Evolutionary conservation across 306 rosid species (phyloP).

Genomic region (Chamaecrista fasciculata): DNA sequence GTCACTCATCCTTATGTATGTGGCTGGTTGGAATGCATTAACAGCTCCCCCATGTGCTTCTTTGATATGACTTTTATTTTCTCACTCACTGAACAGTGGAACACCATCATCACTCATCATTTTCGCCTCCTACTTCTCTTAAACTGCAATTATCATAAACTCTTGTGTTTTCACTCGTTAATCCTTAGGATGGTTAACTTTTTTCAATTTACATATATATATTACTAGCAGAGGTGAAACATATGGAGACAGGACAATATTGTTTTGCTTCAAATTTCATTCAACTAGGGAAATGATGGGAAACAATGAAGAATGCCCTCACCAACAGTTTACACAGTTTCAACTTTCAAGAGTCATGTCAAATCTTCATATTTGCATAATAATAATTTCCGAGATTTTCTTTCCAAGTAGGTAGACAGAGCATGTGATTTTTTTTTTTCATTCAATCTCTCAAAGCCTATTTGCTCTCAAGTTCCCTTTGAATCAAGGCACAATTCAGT

Average conservation of each 20-base stretch:
- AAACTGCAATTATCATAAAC: background rate
- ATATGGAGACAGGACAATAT: background rate
- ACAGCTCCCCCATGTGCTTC: slow-evolving; percentile 56
- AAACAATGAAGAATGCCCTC: background rate
- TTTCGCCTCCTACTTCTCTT: background rate
- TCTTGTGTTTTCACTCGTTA: background rate
- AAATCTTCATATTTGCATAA: background rate
- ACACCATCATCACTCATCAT: background rate
- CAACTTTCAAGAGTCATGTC: background rate
- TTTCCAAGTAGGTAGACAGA: background rate
- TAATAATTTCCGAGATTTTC: background rate
- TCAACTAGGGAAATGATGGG: background rate
- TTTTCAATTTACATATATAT: background rate
- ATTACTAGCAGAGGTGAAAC: too few species aligned
- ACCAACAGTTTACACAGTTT: slow-evolving; percentile 2
- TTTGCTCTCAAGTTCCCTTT: slow-evolving; percentile 9
- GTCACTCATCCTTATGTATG: too few species aligned
- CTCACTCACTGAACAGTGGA: slow-evolving; percentile 13
- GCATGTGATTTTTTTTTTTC: background rate
- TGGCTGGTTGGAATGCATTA: slow-evolving; percentile 30
- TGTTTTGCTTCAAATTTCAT: background rate
- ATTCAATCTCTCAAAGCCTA: background rate
- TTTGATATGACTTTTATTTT: slow-evolving; percentile 35
- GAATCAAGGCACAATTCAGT: slow-evolving; percentile 13
- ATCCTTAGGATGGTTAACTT: background rate